Evolutionary conservation across 306 rosid species (phyloP).

Genomic region (Senna tora): DNA sequence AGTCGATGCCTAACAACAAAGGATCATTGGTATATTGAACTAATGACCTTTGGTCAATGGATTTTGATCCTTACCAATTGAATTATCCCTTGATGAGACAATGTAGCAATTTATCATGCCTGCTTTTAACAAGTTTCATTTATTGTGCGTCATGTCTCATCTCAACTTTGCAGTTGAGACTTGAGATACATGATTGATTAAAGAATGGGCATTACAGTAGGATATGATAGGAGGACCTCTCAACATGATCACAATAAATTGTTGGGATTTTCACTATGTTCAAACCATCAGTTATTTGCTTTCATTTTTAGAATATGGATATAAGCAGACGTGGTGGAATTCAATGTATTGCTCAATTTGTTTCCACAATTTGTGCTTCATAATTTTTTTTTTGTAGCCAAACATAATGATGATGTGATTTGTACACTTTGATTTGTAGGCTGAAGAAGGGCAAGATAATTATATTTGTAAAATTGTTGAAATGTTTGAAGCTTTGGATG

Average conservation of each 20-base stretch:
- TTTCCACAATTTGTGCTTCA: background rate
- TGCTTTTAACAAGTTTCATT: background rate
- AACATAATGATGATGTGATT: background rate
- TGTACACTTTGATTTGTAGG: slow-evolving; percentile 44
- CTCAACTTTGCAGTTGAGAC: background rate
- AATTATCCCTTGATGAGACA: background rate
- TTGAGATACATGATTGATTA: background rate
- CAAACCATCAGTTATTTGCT: background rate
- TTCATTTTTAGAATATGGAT: background rate
- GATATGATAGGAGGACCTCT: slow-evolving; percentile 1
- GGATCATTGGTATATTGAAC: background rate
- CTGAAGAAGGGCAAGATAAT: slow-evolving; percentile 43
- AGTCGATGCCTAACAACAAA: background rate
- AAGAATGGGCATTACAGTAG: background rate
- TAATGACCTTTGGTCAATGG: background rate
- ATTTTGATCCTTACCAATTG: background rate
- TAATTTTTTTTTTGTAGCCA: background rate
- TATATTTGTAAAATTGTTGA: slow-evolving; percentile 73
- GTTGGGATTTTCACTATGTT: background rate
- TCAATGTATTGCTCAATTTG: background rate
- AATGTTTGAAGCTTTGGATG: slow-evolving; percentile 69
- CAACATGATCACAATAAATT: background rate
- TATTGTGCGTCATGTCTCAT: background rate
- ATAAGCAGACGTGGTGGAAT: background rate
- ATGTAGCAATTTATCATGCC: background rate